Evolutionary conservation across 495 filamentous ascomycete species (phyloP).

Genomic region (Glutinoglossum americanum): DNA sequence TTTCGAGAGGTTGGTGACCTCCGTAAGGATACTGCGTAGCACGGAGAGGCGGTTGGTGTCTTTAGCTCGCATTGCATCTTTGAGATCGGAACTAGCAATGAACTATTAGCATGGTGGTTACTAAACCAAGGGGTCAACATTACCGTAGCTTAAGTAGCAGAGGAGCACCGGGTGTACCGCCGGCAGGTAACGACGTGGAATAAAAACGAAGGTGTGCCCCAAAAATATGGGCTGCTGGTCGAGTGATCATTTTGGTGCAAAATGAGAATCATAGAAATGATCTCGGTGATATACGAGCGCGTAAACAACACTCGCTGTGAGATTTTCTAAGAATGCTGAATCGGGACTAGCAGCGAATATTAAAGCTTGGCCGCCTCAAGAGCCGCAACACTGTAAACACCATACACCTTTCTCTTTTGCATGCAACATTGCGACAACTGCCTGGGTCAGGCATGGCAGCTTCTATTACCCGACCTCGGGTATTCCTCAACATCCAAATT

Average conservation of each 20-base stretch:
- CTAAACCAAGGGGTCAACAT: not conserved
- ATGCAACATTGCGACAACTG: not conserved
- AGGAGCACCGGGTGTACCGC: not conserved
- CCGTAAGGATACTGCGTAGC: conserved; percentile 35
- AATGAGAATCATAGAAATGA: not conserved
- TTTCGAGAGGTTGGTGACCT: conserved; percentile 41
- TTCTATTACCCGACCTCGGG: conserved; percentile 16
- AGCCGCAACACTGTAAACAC: not conserved
- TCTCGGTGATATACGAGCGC: not conserved
- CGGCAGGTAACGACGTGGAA: not conserved
- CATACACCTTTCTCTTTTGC: not conserved
- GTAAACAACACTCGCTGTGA: not conserved
- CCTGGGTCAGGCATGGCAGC: not conserved
- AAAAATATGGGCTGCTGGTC: not conserved
- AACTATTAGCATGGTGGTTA: not conserved
- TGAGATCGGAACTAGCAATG: conserved; percentile 3
- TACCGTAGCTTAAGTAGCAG: conserved; percentile 2
- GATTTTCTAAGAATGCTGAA: not conserved
- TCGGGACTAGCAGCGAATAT: not conserved
- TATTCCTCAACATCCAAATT: conserved; percentile 20
- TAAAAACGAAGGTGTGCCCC: not conserved
- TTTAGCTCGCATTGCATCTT: conserved; percentile 5
- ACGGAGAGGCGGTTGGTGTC: conserved; percentile 16
- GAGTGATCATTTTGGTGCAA: not conserved
- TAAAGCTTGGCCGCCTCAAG: not conserved